Evolutionary conservation across 192 early-diverging fungal genomes (phyloP), one percentile per base, ranked within the genome.

Genomic region (Pilaira anomala): DNA sequence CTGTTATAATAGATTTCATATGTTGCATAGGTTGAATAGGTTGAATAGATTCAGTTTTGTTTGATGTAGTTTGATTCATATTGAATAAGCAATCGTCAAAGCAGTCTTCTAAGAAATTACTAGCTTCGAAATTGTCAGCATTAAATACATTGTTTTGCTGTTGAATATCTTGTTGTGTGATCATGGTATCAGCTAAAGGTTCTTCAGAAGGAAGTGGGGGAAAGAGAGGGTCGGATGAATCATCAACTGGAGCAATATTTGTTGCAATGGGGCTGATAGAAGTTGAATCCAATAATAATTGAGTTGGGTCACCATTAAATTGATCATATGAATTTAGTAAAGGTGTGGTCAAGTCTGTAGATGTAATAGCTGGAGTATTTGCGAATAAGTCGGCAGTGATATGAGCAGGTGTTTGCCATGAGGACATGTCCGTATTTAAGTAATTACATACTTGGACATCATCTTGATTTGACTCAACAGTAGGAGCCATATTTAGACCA

Each of bases 381-480:
- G 29, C 0, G n/a, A 33, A 33, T 36, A 33, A 4, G 18, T 46
- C 19, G 18, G 14, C 53, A 18, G 30, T 7, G 18, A 33, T 30
- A n/a, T n/a, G n/a, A n/a, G n/a, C n/a, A 19, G 30, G 19, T 9
- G 28, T 30, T 36, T 16, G 53, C 53, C 53, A 55, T 0, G n/a
- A n/a, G n/a, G 30, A 18, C 2, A 55, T 18, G 19, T 55, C 53
- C 2, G n/a, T 29, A 18, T 55, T 55, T n/a, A 55, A 55, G 29
- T 55, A 55, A n/a, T 18, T 55, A 7, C 28, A 26, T 2, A 55
- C 53, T 30, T 55, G 53, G 18, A 55, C 18, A 3, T 55, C 53
- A 11, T 29, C 28, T 30, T 36, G 9, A 2, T 55, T 13, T 36
- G 28, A 14, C n/a, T n/a, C n/a, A n/a, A n/a, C n/a, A n/a, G n/a